Evolutionary conservation across 768 basidiomycete genomes (phyloP).

Genomic region (Crepidotus variabilis): DNA sequence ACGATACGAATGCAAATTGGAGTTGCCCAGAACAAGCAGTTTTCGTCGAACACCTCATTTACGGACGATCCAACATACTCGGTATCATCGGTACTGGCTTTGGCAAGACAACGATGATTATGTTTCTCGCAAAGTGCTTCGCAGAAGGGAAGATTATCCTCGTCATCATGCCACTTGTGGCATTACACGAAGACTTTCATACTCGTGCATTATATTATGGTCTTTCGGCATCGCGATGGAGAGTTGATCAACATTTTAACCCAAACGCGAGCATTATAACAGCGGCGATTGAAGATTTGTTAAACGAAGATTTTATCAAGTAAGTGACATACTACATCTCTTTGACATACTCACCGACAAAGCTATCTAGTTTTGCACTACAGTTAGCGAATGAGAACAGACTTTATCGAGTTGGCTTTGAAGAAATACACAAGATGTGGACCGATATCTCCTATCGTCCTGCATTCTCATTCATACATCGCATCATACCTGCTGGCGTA

Average conservation of each 20-base stretch:
- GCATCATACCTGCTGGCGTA: background rate
- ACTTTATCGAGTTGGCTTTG: constrained; percentile 7
- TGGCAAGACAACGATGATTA: constrained; percentile 11
- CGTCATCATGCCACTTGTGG: constrained; percentile 10
- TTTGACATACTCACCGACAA: background rate
- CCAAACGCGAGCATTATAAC: background rate
- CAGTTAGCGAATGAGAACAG: background rate
- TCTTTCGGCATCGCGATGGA: background rate
- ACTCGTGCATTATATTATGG: background rate
- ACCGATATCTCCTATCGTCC: constrained; percentile 7
- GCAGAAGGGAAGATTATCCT: background rate
- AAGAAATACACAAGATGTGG: constrained; percentile 14
- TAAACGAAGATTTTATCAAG: background rate
- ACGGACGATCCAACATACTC: constrained; percentile 4
- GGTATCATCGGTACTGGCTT: constrained; percentile 11
- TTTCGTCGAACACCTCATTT: constrained; percentile 7
- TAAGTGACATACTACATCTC: background rate
- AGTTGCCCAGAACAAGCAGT: constrained; percentile 11
- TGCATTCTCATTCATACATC: background rate
- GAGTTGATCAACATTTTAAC: background rate
- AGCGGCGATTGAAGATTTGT: constrained; percentile 7
- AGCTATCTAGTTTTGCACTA: background rate
- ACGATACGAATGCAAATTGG: constrained; percentile 1
- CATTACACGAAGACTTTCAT: constrained; percentile 11
- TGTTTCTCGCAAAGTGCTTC: constrained; percentile 7